Evolutionary conservation across 129 eudicot species (phyloP).

Genomic region (Flaveria ramosissima): DNA sequence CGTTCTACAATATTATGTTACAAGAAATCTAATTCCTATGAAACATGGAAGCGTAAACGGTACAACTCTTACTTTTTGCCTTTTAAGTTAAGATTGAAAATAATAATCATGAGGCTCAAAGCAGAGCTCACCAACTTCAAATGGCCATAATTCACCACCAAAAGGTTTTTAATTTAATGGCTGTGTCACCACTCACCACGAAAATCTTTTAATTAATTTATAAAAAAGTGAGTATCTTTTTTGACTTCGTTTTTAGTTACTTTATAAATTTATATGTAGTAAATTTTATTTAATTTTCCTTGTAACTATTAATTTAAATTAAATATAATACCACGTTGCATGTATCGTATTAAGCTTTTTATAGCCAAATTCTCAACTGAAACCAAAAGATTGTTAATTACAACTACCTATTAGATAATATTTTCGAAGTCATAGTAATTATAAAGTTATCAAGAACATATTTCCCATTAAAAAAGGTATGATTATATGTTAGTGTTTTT

Average conservation of each 20-base stretch:
- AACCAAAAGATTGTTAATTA: not conserved
- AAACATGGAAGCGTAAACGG: too few species aligned
- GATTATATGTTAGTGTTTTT: not conserved
- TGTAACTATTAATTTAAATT: too few species aligned
- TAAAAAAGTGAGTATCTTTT: not conserved
- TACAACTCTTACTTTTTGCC: too few species aligned
- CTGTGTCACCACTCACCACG: not conserved
- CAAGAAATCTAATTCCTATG: too few species aligned
- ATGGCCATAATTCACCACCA: not conserved
- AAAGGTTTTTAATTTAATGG: not conserved
- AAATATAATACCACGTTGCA: too few species aligned
- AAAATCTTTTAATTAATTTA: not conserved
- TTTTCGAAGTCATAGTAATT: too few species aligned
- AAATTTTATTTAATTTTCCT: too few species aligned
- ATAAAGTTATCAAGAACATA: too few species aligned
- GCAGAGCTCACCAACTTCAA: slow-evolving; percentile 31
- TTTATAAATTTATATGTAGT: not conserved
- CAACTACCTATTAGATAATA: not conserved
- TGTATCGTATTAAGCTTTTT: not conserved
- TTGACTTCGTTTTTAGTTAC: not conserved
- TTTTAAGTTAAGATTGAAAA: not conserved
- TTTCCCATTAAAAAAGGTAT: too few species aligned
- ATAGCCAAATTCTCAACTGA: not conserved
- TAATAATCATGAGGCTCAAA: slow-evolving; percentile 15
- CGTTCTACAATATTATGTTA: too few species aligned